phyloP scores from a whole-genome alignment of 2,329 filamentous ascomycete genomes.

The Teratosphaeria destructans region DNA sequence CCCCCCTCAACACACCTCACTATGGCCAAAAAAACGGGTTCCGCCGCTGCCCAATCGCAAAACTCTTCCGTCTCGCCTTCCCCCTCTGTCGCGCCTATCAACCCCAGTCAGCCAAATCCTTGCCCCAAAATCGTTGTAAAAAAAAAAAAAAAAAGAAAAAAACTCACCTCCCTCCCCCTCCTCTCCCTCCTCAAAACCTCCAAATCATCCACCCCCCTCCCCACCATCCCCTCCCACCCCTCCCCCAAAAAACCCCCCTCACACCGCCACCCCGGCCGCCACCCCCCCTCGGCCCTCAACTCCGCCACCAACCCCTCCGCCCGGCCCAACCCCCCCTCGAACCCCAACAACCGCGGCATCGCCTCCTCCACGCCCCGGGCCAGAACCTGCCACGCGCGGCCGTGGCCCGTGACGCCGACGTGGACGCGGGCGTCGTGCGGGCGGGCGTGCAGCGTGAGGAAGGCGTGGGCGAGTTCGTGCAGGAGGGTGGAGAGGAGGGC shows the following conservation, averaged over 20 bases:
- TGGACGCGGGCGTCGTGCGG: background rate
- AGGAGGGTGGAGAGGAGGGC: background rate
- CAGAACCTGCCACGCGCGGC: background rate
- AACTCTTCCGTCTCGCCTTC: background rate
- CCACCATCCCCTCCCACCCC: background rate
- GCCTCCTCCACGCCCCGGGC: background rate
- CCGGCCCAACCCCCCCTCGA: background rate
- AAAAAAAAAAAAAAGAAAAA: no score
- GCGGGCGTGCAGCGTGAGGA: background rate
- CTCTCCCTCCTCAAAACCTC: background rate
- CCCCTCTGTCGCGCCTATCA: no score
- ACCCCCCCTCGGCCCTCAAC: background rate
- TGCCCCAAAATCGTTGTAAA: background rate
- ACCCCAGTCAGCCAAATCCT: no score
- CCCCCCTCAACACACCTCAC: background rate
- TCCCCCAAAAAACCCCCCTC: background rate
- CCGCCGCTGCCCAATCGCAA: background rate
- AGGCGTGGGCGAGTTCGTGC: background rate
- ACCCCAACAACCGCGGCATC: background rate
- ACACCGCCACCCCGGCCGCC: background rate
- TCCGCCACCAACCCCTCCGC: background rate
- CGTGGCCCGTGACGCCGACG: background rate
- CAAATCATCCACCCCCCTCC: background rate
- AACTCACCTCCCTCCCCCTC: background rate
- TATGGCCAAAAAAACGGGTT: background rate